phyloP scores from a whole-genome alignment of 2,329 filamentous ascomycete genomes.

The Hirsutella minnesotensis region DNA sequence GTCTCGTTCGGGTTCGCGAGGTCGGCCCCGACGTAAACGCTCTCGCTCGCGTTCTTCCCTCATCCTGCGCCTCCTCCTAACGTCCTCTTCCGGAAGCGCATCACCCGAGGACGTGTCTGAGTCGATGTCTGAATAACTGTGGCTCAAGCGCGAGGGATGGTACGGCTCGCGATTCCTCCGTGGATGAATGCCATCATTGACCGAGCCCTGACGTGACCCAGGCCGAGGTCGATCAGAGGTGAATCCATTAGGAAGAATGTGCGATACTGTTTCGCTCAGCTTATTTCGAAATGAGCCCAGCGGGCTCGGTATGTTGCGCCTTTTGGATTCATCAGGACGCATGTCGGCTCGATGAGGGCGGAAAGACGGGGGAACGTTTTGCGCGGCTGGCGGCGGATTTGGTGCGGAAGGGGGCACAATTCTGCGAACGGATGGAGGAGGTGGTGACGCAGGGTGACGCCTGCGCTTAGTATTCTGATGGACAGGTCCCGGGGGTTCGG shows the following conservation, averaged over 20 bases:
- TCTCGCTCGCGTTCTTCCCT: conserved; percentile 19
- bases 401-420: conserved; percentile 17
- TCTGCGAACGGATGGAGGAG: conserved; percentile 20
- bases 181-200: conserved; percentile 17
- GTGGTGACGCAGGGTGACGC: conserved; percentile 13
- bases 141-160: conserved; percentile 26
- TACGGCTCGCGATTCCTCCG: conserved; percentile 29
- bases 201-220: conserved; percentile 20
- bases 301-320: conserved; percentile 23
- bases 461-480: conserved; percentile 14
- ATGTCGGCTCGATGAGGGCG: conserved; percentile 22
- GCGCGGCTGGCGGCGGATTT: conserved; percentile 14
- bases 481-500: conserved; percentile 12
- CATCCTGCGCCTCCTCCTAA: conserved; percentile 11
- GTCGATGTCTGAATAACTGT: conserved; percentile 28
- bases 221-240: conserved; percentile 23
- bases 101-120: conserved; percentile 23
- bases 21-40: conserved; percentile 15
- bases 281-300: conserved; percentile 30
- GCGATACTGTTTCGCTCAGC: conserved; percentile 30
- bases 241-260: conserved; percentile 26
- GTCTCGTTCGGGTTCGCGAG: conserved; percentile 18
- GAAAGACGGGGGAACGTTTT: conserved; percentile 11
- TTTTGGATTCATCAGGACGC: conserved; percentile 23
- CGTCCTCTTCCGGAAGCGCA: conserved; percentile 20